phyloP scores from a whole-genome alignment of 345 rosid species.

The Psidium friedrichsthalianum region DNA sequence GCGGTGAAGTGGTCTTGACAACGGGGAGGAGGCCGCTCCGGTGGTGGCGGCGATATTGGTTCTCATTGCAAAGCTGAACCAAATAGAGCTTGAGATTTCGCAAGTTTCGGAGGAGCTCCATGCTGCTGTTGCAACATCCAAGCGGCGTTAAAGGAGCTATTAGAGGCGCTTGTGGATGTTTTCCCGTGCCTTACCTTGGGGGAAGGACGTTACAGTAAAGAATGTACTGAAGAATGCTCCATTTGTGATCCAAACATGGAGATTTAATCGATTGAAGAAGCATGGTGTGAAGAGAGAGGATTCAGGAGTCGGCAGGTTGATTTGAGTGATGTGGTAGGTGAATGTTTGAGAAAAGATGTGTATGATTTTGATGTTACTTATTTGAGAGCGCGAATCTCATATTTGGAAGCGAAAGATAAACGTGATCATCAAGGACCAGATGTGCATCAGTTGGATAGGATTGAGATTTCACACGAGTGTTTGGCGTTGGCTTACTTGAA shows the following conservation, averaged over 20 bases:
- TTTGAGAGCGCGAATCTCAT: conserved; percentile 9
- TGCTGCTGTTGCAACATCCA: conserved; percentile 30
- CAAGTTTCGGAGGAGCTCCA: conserved; percentile 35
- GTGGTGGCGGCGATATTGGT: conserved; percentile 63
- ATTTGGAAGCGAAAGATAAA: conserved; percentile 18
- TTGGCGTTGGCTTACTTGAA: conserved; percentile 31
- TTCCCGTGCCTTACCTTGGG: conserved; percentile 76
- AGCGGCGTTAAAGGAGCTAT: conserved; percentile 48
- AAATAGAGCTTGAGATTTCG: conserved; percentile 33
- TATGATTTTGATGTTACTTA: conserved; percentile 14
- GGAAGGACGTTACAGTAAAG: conserved; percentile 56
- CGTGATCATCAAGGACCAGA: background rate
- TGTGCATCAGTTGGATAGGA: conserved; percentile 3
- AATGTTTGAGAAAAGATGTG: conserved; percentile 37
- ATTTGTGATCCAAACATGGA: conserved; percentile 55
- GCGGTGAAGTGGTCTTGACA: conserved; percentile 61
- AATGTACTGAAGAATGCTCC: conserved; percentile 56
- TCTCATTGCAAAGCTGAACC: conserved; percentile 52
- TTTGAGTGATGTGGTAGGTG: conserved; percentile 18
- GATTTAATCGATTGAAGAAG: conserved; percentile 44
- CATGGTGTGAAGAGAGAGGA: background rate
- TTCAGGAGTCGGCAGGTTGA: background rate
- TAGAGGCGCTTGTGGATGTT: conserved; percentile 50
- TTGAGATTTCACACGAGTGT: conserved; percentile 38
- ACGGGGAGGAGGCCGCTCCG: conserved; percentile 67